Base-by-base conservation (phyloP, 495 filamentous ascomycete genomes). In the Patellaria atrata region DNA sequence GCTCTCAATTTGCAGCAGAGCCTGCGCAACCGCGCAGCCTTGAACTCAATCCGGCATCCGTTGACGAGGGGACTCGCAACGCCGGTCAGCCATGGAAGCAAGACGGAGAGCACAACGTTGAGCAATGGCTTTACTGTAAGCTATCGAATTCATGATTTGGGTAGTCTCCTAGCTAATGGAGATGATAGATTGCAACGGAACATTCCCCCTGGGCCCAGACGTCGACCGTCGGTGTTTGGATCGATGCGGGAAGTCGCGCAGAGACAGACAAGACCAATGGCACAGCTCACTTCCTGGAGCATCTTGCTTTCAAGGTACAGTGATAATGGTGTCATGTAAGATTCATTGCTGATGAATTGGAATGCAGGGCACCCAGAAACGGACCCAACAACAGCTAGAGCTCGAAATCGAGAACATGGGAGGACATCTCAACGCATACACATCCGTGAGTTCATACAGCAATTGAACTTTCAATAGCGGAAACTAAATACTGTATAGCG, bases 381-480 rank as follows among this genome's bases (percentile, higher is more conserved):
- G 89, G 52, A 82, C 77, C 26, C 91, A 96, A 61, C 77, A 87
- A 53, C 89, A 96, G 62, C 65, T 99, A 59, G 89, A 99, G 68
- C 76, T 99, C 30, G 91, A 99, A 67, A 94, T 99, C 50, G 89
- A 99, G 69, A 96, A 99, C 65, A 93, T 96, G 85, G 89, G 89
- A 55, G 89, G 82, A 43, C 89, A 99, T 66, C 75, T 99, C 42
- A 99, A 99, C 61, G 89, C 89, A 50, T 99, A 99, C 69, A 99
- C 89, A 52, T 94, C 87, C 67, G 87, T 94, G 79, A 45, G 79
- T 65, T 49, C 40, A n/a, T 3, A 13, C 8, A 6, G 17, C 35
- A n/a, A 30, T 34, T 23, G 17, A 26, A n/a, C 19, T 26, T 18
- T 32, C 32, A 33, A 47, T 33, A 5, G 11, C 5, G 3, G n/a